Evolutionary conservation across 2,329 filamentous ascomycete species (phyloP), one percentile per base, ranked within the genome.

Genomic region (Fusarium anguioides): DNA sequence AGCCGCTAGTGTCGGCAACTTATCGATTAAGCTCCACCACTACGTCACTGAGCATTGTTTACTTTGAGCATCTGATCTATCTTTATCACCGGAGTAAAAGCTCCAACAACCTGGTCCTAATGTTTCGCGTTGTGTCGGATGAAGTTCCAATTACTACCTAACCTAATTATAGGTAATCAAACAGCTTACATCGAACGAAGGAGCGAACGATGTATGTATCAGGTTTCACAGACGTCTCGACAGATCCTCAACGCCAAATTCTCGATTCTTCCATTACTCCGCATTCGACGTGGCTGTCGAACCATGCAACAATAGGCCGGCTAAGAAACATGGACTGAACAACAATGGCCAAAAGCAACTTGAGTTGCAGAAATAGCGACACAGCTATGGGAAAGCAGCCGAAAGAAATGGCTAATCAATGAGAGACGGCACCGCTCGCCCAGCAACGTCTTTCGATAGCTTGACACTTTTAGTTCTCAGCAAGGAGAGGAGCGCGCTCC

Each of bases 401-500:
- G n/a, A 3, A 24, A 26, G 27, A 9, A 41, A 23, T 26, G 23
- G n/a, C 31, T 21, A 20, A 55, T 46, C 20, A 26, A 23, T 21
- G 24, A 64, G 42, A 41, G 23, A 21, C 29, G 33, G 8, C 21
- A 11, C 33, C 51, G 33, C 50, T 40, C 33, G 17, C 39, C 29
- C 24, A 21, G 31, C 12, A 45, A 35, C 45, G 18, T 27, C 47
- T 21, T 23, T 41, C 27, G 17, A 18, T 36, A 9, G 23, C 23
- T 21, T 33, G 39, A 9, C 23, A 15, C 3, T 39, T 61, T 64
- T 66, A 69, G 71, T 80, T 77, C 41, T 89, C 86, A 18, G 81
- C 80, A 62, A 90, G 81, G 21, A 90, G 84, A 65, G 88, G 88
- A 45, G 87, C 87, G 66, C 86, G 86, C 80, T 90, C 86, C 40